Evolutionary conservation across 1,139 yeast genomes (phyloP), one percentile per base, ranked within the genome.

Genomic region (Taiozyma sp.): DNA sequence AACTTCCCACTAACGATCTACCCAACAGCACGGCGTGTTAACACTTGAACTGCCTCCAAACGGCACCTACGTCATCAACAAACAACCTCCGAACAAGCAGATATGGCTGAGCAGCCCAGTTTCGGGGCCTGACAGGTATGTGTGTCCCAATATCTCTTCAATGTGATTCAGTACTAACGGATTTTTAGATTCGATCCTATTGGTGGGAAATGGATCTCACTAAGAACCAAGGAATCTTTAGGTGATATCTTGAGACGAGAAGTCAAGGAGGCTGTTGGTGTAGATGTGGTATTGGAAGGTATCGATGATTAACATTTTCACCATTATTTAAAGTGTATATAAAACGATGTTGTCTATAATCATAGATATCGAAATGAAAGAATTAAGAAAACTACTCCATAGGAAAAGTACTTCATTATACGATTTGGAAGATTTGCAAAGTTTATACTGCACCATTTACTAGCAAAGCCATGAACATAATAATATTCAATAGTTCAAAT

Each of bases 11-110:
- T 43, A 38, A 44, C 43, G 12, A 22, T 40, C 3, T 8, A 4
- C 27, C 7, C 27, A 24, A 22, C 73, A 81, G 36, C 90, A 86
- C 53, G 97, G 97, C 4, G 96, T 90, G 9, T 68, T 90, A 66
- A 81, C 90, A 2, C 66, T 90, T 55, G 76, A 73, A 4, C 64
- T 85, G 32, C 89, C 91, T 4, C 80, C 83, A 7, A 71, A 72
- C 43, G 96, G 96, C 3, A 80, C 90, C 0, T 90, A 90, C 62
- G 93, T 90, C 30, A 83, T 90, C 62, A 90, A 90, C 70, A 87
- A 87, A 65, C 96, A 90, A 69, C 96, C 97, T 0, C 96, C 96
- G 9, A 89, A 87, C 66, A 84, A 84, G 67, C 97, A 90, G 66
- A 83, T 90, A 41, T 90, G 97, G 97, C 74, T 88, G 51, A 81